Conservation (phyloP, 495 filamentous ascomycete genomes). For the Penicillium atrosanguineum region DNA sequence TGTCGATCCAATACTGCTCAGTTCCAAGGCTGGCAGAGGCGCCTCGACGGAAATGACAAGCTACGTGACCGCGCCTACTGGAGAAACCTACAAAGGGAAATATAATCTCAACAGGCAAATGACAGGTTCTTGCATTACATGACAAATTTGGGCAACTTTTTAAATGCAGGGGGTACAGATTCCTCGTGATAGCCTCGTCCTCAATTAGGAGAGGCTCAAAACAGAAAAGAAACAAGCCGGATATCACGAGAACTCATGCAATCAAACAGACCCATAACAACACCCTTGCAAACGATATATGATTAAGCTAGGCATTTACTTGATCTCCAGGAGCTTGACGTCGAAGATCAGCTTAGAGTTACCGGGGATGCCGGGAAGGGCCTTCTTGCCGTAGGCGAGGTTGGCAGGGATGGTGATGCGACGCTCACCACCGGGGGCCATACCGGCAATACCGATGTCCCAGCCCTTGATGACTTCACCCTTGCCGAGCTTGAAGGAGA, state of each 20-base stretch:
- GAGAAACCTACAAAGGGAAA: neutral
- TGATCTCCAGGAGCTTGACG: slow-evolving; percentile 77
- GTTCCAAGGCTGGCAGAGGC: no score
- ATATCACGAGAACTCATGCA: slow-evolving; percentile 42
- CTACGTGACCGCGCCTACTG: no score
- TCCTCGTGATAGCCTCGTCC: slow-evolving; percentile 42
- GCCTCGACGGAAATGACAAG: no score
- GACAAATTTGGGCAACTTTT: slow-evolving; percentile 25
- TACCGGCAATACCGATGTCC: slow-evolving; percentile 91
- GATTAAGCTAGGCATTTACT: slow-evolving; percentile 34
- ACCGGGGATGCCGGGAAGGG: slow-evolving; percentile 73
- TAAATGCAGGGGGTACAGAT: slow-evolving; percentile 27
- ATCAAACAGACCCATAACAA: slow-evolving; percentile 34
- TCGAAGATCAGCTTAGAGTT: slow-evolving; percentile 94
- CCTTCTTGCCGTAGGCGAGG: slow-evolving; percentile 82
- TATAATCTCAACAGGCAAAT: neutral
- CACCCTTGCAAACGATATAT: slow-evolving; percentile 31
- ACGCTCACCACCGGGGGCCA: slow-evolving; percentile 90
- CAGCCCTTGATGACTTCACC: slow-evolving; percentile 98
- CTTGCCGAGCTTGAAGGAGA: slow-evolving; percentile 87
- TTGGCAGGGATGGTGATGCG: slow-evolving; percentile 82
- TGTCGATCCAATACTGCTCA: no score
- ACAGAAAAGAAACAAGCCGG: slow-evolving; percentile 40
- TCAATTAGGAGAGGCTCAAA: slow-evolving; percentile 31
- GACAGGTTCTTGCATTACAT: slow-evolving; percentile 14